Evolutionary conservation across 495 filamentous ascomycete species (phyloP).

Genomic region (Apiosordaria backusii): DNA sequence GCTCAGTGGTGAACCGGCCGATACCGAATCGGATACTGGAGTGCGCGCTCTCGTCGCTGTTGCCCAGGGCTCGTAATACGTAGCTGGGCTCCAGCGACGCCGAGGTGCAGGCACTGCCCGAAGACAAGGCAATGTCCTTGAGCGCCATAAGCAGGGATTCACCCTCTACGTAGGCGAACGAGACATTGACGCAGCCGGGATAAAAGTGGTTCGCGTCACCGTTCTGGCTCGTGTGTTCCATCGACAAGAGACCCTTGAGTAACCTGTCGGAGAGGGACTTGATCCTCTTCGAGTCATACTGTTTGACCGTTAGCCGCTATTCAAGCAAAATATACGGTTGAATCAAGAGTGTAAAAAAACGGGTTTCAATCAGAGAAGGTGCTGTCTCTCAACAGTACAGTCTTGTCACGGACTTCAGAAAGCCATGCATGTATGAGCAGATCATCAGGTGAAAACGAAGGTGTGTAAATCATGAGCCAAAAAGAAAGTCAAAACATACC

Average conservation of each 20-base stretch:
- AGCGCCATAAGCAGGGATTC: conserved; percentile 97
- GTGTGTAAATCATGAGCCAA: conserved; percentile 8
- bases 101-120: conserved; percentile 94
- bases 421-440: conserved; percentile 69
- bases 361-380: conserved; percentile 40
- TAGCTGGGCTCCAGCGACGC: conserved; percentile 96
- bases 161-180: conserved; percentile 96
- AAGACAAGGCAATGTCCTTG: conserved; percentile 96
- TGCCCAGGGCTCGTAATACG: conserved; percentile 87
- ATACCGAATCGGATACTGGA: conserved; percentile 98
- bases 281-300: conserved; percentile 92
- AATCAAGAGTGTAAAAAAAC: background rate
- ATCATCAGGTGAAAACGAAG: conserved; percentile 54
- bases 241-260: conserved; percentile 69
- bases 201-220: conserved; percentile 81
- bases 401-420: conserved; percentile 52
- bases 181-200: conserved; percentile 96
- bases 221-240: conserved; percentile 92
- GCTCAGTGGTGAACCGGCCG: conserved; percentile 91
- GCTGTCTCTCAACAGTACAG: conserved; percentile 52
- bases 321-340: conserved; percentile 1
- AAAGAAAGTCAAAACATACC: conserved; percentile 53
- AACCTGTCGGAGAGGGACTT: conserved; percentile 77
- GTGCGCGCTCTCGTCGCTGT: conserved; percentile 94
- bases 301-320: conserved; percentile 21